Evolutionary conservation across 2,329 filamentous ascomycete species (phyloP).

Genomic region (Xylariales sp.): DNA sequence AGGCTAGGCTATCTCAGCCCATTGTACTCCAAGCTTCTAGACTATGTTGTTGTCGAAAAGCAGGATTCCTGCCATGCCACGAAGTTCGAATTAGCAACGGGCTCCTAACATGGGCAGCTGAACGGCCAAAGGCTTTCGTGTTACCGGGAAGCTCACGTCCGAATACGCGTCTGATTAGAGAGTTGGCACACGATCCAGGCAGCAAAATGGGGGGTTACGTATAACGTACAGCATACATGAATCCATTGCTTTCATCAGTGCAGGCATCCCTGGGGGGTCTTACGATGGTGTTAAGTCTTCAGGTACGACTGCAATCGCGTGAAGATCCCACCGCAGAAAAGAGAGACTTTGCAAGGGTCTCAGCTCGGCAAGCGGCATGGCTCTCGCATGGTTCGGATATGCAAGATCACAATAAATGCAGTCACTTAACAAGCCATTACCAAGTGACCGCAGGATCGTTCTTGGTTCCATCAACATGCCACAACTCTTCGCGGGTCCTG

Average conservation of each 20-base stretch:
- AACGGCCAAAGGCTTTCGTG: constrained; percentile 22
- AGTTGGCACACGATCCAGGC: constrained; percentile 13
- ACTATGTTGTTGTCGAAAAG: no score
- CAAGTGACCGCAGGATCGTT: no score
- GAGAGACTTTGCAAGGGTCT: neutral
- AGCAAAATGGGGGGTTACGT: constrained; percentile 12
- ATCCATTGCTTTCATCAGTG: constrained; percentile 15
- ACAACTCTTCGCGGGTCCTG: no score
- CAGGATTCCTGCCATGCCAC: constrained; percentile 7
- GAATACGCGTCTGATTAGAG: constrained; percentile 21
- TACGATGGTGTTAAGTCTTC: constrained; percentile 24
- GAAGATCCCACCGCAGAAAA: neutral
- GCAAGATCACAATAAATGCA: constrained; percentile 17
- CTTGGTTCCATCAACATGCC: no score
- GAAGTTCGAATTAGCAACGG: constrained; percentile 15
- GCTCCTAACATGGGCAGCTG: constrained; percentile 17
- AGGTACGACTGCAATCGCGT: constrained; percentile 8
- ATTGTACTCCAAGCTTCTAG: no score
- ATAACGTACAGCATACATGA: constrained; percentile 12
- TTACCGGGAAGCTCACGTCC: constrained; percentile 21
- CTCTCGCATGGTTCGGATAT: constrained; percentile 14
- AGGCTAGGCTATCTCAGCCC: no score
- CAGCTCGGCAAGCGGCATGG: neutral
- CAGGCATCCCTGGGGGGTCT: constrained; percentile 19
- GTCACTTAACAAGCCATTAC: constrained; percentile 8